Percentiles rank a stretch among this genome's conserved stretches.
Conservation (phyloP, 1,139 yeast species). For the Nakaseomyces nivariensis region DNA sequence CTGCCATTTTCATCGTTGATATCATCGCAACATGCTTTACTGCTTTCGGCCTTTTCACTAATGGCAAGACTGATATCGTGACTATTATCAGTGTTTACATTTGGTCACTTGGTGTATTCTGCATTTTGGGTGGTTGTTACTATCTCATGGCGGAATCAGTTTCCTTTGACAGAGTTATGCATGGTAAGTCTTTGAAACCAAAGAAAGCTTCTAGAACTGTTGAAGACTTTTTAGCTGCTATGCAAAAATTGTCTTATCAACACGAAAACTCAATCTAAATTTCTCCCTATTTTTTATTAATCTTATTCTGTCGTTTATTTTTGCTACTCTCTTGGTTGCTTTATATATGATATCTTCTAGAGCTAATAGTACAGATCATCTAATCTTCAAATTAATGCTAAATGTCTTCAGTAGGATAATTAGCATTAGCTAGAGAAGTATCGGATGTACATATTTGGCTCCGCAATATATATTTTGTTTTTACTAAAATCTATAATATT, state of each 20-base stretch:
- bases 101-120: conserved; percentile 92
- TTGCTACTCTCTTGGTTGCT: not conserved
- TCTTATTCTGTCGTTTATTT: not conserved
- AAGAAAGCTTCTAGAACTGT: conserved; percentile 53
- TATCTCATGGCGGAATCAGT: conserved; percentile 79
- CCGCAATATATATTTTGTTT: too few relatives aligned
- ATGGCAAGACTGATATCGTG: conserved; percentile 92
- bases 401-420: too few relatives aligned
- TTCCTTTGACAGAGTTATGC: conserved; percentile 83
- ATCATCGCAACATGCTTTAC: conserved; percentile 80
- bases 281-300: not conserved
- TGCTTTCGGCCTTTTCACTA: conserved; percentile 60
- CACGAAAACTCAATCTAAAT: conserved; percentile 53
- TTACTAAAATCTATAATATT: too few relatives aligned
- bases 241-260: conserved; percentile 97
- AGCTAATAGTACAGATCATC: too few relatives aligned
- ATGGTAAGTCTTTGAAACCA: conserved; percentile 60
- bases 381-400: too few relatives aligned
- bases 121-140: conserved; percentile 92
- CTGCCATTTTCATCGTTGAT: conserved; percentile 81
- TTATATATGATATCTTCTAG: too few relatives aligned
- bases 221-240: conserved; percentile 90
- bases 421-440: too few relatives aligned
- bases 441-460: too few relatives aligned
- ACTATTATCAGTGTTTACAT: conserved; percentile 82